Evolutionary conservation across 371 early-diverging fungal species (phyloP), one percentile per base, ranked within the genome.

Genomic region (Mortierella sp.): DNA sequence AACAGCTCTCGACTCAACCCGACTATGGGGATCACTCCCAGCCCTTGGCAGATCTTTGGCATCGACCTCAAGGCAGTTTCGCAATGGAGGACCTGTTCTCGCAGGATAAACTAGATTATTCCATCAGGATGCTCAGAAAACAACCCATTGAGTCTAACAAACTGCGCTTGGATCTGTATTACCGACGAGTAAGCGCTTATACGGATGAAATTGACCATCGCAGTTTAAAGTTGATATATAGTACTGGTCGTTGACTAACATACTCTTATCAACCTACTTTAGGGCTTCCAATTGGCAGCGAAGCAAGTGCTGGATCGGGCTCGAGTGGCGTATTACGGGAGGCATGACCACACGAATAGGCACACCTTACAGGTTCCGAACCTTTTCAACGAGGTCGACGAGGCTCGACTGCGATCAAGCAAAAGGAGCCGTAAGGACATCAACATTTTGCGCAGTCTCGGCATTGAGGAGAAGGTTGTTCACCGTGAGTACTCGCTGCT

Each of bases 71-170:
- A n/a, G 64, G 64, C 0, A 5, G 31, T 19, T 43, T 74, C n/a
- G 59, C 74, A 1, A 5, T 59, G 44, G 74, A 74, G 46, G 74
- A 74, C 26, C 26, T 74, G 19, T 74, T 74, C 13, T 59, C 74
- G 16, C 55, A 31, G 74, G 26, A 55, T 3, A 74, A 74, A 55
- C 59, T 74, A 3, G 46, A 74, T 21, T 59, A 74, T 21, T 59
- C 74, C 13, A 44, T 55, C n/a, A 28, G 16, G 16, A 55, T 74
- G 37, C 44, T 74, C 59, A 57, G 55, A 46, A 28, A 43, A 8
- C 24, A 43, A 26, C 37, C 55, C 43, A n/a, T 43, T 44, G 43
- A 55, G 46, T 10, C 55, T 10, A 48, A 73, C 1, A 61, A 44
- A 21, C 59, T 74, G 11, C 59, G 59, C n/a, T 46, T 44, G 55